Base-by-base conservation (phyloP, 2,329 filamentous ascomycete species). In the Apiospora phragmitis region DNA sequence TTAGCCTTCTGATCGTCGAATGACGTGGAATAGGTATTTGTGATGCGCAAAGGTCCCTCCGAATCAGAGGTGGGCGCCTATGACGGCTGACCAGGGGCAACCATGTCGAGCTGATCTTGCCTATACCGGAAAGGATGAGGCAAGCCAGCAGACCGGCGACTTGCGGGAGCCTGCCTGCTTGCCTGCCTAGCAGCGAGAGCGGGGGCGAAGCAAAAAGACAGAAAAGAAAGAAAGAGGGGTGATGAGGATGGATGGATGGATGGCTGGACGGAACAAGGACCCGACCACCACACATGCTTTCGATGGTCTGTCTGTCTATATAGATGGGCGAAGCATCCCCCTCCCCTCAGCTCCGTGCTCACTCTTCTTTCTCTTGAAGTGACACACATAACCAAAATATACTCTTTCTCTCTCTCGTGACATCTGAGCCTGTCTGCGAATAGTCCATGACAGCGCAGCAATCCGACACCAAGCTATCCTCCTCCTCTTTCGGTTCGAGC, bases 31-130 rank as follows among this genome's bases (percentile, higher is more conserved):
- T 62, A 32, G 55, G 32, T 4, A n/a, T 59, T 59, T 35, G 29
- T n/a, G 55, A 62, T 62, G 55, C 55, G 55, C 55, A 62, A 62
- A 62, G 55, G 55, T 62, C 21, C 55, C 55, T 38, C 55, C 29
- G 55, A 24, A n/a, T n/a, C 24, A 62, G 51, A 29, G 18, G 29
- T 14, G 24, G 11, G 6, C 5, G 47, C n/a, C 47, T 24, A 49
- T 49, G 35, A 38, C 35, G 35, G 45, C 45, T 55, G 51, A 59
- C 51, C 51, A 29, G 51, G 51, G 51, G 4, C 51, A 21, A 35
- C 51, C 51, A 59, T 59, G 51, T 35, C 38, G 6, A 59, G 55
- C n/a, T n/a, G 55, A 62, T 62, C 55, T 62, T 62, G 55, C 55
- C 55, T 11, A 62, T 21, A 38, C 29, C 16, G 51, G 51, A 32